Evolutionary conservation across 495 filamentous ascomycete species (phyloP).

Genomic region (Aspergillus egyptiacus): DNA sequence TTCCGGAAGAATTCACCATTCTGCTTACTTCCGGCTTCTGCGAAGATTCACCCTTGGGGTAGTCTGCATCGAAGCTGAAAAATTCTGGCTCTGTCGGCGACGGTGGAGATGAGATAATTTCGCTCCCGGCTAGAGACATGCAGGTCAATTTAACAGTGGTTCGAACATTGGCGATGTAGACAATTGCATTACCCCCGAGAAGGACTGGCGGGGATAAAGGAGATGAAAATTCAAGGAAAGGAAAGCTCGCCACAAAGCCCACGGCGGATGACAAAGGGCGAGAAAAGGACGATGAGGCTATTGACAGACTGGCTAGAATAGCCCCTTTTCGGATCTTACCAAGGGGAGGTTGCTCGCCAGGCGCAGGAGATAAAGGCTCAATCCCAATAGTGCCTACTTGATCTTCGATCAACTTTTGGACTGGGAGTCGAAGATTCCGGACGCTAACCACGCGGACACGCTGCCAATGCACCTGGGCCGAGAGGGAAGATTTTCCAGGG

Average conservation of each 20-base stretch:
- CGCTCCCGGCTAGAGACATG: conserved; percentile 39
- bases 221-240: conserved; percentile 34
- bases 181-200: conserved; percentile 61
- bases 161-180: conserved; percentile 83
- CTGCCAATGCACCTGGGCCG: conserved; percentile 55
- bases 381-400: conserved; percentile 91
- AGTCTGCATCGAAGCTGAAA: conserved; percentile 57
- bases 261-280: conserved; percentile 40
- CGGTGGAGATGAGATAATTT: conserved; percentile 24
- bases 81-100: conserved; percentile 48
- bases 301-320: conserved; percentile 60
- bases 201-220: conserved; percentile 39
- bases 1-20: conserved; percentile 24
- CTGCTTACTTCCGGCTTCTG: conserved; percentile 18
- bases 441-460: conserved; percentile 75
- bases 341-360: conserved; percentile 23
- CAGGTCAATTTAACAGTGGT: conserved; percentile 65
- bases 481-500: conserved; percentile 23
- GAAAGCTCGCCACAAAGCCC: conserved; percentile 45
- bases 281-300: conserved; percentile 34
- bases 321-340: conserved; percentile 73
- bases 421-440: conserved; percentile 79
- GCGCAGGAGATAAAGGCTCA: conserved; percentile 43
- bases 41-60: conserved; percentile 37
- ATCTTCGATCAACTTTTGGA: conserved; percentile 65